Evolutionary conservation across 805 yeast genomes (phyloP).

Genomic region (Yarrowia deformans): DNA sequence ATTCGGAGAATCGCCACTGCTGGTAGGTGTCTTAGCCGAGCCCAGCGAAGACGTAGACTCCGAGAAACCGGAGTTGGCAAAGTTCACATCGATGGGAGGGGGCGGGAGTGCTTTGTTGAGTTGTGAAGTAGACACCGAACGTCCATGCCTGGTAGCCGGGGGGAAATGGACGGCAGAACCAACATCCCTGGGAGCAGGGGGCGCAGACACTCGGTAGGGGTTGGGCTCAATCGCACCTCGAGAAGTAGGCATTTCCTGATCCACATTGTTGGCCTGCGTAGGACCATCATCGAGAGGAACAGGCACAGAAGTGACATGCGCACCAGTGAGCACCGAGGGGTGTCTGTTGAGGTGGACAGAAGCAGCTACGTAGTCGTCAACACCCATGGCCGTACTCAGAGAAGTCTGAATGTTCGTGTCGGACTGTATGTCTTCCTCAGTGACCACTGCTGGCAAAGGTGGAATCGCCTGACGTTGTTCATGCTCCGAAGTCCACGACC

Average conservation of each 20-base stretch:
- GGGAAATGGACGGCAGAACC: neutral
- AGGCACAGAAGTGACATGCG: conserved; percentile 42
- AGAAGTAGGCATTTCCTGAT: conserved; percentile 5
- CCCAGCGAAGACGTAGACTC: conserved; percentile 9
- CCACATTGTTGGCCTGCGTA: conserved; percentile 10
- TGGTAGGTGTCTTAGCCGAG: conserved; percentile 16
- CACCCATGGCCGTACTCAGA: conserved; percentile 28
- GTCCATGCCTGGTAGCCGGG: neutral
- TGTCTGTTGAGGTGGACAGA: conserved; percentile 39
- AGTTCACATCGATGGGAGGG: conserved; percentile 14
- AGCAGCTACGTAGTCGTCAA: conserved; percentile 22
- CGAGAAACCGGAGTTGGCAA: conserved; percentile 3
- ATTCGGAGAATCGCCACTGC: neutral
- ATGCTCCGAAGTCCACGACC: conserved; percentile 4
- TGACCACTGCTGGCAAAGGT: conserved; percentile 21
- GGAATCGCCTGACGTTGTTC: conserved; percentile 18
- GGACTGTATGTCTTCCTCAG: conserved; percentile 16
- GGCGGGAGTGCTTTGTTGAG: conserved; percentile 26
- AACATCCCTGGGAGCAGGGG: conserved; percentile 7
- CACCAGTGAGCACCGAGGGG: conserved; percentile 44
- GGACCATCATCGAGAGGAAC: conserved; percentile 20
- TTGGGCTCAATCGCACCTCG: conserved; percentile 11
- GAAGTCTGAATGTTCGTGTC: conserved; percentile 18
- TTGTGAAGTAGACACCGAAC: conserved; percentile 23
- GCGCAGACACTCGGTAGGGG: conserved; percentile 11